Evolutionary conservation across 441 rosid genomes (phyloP), one percentile per base, ranked within the genome.

Genomic region (Populus hybrid): DNA sequence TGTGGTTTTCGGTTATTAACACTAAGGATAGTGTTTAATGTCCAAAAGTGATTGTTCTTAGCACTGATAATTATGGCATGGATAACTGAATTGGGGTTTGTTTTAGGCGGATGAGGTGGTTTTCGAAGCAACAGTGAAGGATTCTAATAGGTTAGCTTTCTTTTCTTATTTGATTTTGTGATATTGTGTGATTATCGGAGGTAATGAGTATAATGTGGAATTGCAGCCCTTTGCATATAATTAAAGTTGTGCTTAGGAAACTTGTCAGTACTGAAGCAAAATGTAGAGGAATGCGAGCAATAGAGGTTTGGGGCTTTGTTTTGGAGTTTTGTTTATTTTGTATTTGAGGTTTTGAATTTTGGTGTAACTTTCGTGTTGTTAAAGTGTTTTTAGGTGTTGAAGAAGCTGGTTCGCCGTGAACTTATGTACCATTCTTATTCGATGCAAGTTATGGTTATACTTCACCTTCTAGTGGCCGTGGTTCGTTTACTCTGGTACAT

Each of bases 401-500:
- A 94, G 86, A 94, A 91, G 94, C 83, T 95, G 42, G 92, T 87
- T 76, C 91, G 77, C 73, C 95, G 93, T 50, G 90, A 88, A 73
- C 89, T 92, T 74, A 85, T 95, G 79, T 95, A 95, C 86, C 91
- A 90, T 86, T 93, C 99, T 45, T 96, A 96, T 85, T 94, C 98
- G 71, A 91, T 96, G 97, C 95, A 89, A 86, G 97, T 96, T 82
- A 94, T 78, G 99, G 99, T 63, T 94, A 84, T 73, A 80, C 87
- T 70, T 86, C 92, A 45, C 79, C 78, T 64, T 56, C 80, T 28
- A 83, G 83, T 81, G 91, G 86, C 69, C 77, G 28, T 40, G 78
- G 83, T 81, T 87, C 87, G 20, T 91, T 96, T 70, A 94, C 94
- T 5, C 88, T 96, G 56, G 97, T 93, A 31, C 99, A 96, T 74